Conservation (phyloP, 108 stramenopile species). For the Pseudonitzschia delicatissima region DNA sequence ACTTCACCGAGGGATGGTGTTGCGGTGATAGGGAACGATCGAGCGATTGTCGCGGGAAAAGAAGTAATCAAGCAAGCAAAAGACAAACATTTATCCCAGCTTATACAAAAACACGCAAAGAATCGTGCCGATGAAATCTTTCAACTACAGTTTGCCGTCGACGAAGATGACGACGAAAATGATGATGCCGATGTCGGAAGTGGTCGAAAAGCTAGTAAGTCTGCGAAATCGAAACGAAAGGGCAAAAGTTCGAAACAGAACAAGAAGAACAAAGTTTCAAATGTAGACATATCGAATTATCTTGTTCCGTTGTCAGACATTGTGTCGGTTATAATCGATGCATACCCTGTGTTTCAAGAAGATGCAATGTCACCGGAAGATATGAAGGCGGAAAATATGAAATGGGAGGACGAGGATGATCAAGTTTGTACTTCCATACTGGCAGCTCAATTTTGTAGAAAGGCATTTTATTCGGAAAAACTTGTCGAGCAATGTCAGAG, state of each 20-base stretch:
- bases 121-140: constrained; percentile 22
- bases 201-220: not conserved
- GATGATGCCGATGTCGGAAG: not conserved
- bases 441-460: constrained; percentile 24
- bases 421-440: not conserved
- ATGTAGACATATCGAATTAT: not conserved
- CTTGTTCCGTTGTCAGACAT: constrained; percentile 16
- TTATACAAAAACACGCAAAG: constrained; percentile 31
- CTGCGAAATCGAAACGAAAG: constrained; percentile 9
- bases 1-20: not conserved
- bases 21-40: not conserved
- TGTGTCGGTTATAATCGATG: not conserved
- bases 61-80: constrained; percentile 1
- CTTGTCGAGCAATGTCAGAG: constrained; percentile 14
- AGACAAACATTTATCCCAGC: constrained; percentile 2
- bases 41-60: constrained; percentile 16
- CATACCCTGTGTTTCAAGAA: constrained; percentile 1
- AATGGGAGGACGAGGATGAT: constrained; percentile 3
- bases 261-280: not conserved
- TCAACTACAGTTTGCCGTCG: not conserved
- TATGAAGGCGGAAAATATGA: not conserved
- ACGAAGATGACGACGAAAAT: not conserved
- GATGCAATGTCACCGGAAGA: not conserved
- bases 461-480: constrained; percentile 10
- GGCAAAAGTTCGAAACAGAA: constrained; percentile 7